These are phyloP conservation scores for Lactarius hatsudake DNA, from an alignment of 768 basidiomycete genomes.

Conservation along the genomic window DNA sequence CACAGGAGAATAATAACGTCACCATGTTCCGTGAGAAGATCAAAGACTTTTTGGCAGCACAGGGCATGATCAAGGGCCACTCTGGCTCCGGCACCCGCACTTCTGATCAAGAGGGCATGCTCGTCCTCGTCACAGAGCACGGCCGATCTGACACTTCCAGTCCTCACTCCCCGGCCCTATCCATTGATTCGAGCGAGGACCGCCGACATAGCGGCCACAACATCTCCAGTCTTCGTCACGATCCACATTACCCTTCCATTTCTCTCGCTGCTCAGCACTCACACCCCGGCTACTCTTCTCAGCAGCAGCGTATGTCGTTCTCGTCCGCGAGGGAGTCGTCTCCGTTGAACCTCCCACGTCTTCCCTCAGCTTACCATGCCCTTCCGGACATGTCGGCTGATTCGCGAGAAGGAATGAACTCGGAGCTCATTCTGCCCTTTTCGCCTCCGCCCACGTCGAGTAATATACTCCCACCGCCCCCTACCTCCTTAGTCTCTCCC, in stretches of 20 bases:
- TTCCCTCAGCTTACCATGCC: slow-evolving; percentile 26
- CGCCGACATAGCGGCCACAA: slow-evolving; percentile 35
- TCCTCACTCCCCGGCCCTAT: slow-evolving; percentile 48
- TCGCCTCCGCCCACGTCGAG: slow-evolving; percentile 34
- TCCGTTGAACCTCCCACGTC: slow-evolving; percentile 26
- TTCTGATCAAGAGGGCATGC: slow-evolving; percentile 53
- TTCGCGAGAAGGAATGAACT: slow-evolving; percentile 20
- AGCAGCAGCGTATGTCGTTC: slow-evolving; percentile 24
- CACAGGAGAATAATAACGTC: slow-evolving; percentile 68
- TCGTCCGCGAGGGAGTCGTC: slow-evolving; percentile 26
- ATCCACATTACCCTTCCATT: slow-evolving; percentile 30
- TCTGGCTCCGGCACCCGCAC: slow-evolving; percentile 64
- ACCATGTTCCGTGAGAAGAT: slow-evolving; percentile 71
- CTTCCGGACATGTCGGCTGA: slow-evolving; percentile 21
- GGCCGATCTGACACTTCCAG: slow-evolving; percentile 35
- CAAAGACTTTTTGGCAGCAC: slow-evolving; percentile 72
- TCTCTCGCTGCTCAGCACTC: slow-evolving; percentile 29
- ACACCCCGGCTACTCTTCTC: slow-evolving; percentile 19
- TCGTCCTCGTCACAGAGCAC: slow-evolving; percentile 47
- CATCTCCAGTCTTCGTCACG: slow-evolving; percentile 36
- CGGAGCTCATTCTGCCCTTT: slow-evolving; percentile 27
- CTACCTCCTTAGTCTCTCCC: slow-evolving; percentile 51
- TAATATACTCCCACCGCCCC: slow-evolving; percentile 39
- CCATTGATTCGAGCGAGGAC: slow-evolving; percentile 42
- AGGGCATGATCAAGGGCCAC: slow-evolving; percentile 90